Base-by-base conservation (phyloP, 495 filamentous ascomycete species). In the Pyrenula aspistea region DNA sequence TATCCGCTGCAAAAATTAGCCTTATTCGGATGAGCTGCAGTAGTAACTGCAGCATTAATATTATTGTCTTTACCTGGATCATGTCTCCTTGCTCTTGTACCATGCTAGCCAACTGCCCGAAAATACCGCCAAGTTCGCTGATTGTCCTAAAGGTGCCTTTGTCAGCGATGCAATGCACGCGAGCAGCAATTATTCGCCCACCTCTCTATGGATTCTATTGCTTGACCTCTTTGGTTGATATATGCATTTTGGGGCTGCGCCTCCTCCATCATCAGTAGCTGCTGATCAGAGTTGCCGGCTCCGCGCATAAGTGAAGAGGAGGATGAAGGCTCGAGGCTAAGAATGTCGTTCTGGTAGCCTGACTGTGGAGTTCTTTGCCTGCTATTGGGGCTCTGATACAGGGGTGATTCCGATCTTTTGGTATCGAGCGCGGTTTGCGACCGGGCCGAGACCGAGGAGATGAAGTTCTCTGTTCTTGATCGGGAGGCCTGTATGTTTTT, bases 401-500 rank as follows among this genome's bases (percentile, higher is more conserved):
- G 71, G 1, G 93, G 93, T 1, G 88, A 93, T 58, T 83, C 82
- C 24, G 83, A 83, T 55, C 79, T 68, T 68, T 77, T 65, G 53
- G 73, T 62, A 52, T 81, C 71, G 50, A 82, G 67, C 0, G 85
- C 80, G 2, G 75, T 78, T 59, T 88, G 87, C 25, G 87, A 83
- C 57, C 92, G 89, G 48, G 86, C 82, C 2, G 86, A 88, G 48
- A 94, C 89, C 12, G 87, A 89, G 1, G 88, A 91, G 22, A 97
- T 88, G 60, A 98, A 98, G 64, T 96, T 93, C 68, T 98, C 94
- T 53, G 93, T 96, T 56, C 93, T 75, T 49, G 88, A 85, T 36
- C 89, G 80, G 50, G 89, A 92, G 12, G 94, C 94, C 69, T 96
- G 94, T 53, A 97, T 96, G 69, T 98, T 98, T 75, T 96, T 96